Conservation (phyloP, 1,284 basidiomycete genomes). For the Ustanciosporium gigantosporum region DNA sequence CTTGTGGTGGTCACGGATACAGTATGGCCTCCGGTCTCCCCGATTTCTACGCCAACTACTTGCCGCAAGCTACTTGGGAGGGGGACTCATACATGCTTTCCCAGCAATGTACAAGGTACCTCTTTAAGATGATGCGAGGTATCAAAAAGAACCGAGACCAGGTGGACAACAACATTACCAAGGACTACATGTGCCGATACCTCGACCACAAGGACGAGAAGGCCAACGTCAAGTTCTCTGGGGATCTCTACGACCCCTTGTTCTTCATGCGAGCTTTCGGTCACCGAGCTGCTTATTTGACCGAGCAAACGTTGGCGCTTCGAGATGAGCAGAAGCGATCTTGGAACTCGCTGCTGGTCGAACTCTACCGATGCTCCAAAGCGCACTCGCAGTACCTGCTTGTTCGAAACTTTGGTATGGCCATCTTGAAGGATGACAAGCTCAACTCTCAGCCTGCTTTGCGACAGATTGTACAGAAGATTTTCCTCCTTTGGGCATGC, state of each 20-base stretch:
- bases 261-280: constrained; percentile 61
- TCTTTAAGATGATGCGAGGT: constrained; percentile 60
- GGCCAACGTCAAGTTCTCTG: constrained; percentile 43
- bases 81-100: constrained; percentile 62
- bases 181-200: constrained; percentile 61
- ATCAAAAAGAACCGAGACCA: constrained; percentile 44
- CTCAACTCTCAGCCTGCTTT: constrained; percentile 60
- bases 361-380: constrained; percentile 61
- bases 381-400: constrained; percentile 47
- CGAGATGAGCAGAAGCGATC: constrained; percentile 60
- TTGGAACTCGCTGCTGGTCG: constrained; percentile 62
- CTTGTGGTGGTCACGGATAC: constrained; percentile 62
- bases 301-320: constrained; percentile 59
- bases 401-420: constrained; percentile 62
- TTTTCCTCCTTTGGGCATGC: constrained; percentile 46
- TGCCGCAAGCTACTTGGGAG: constrained; percentile 61
- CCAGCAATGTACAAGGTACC: constrained; percentile 61
- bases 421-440: constrained; percentile 60
- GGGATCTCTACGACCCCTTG: constrained; percentile 55
- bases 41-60: constrained; percentile 52
- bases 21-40: constrained; percentile 55
- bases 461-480: constrained; percentile 59
- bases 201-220: constrained; percentile 54
- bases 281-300: constrained; percentile 61
- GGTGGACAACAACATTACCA: constrained; percentile 53